phyloP scores from a whole-genome alignment of 805 yeast species.

The Pichia ethanolica region DNA sequence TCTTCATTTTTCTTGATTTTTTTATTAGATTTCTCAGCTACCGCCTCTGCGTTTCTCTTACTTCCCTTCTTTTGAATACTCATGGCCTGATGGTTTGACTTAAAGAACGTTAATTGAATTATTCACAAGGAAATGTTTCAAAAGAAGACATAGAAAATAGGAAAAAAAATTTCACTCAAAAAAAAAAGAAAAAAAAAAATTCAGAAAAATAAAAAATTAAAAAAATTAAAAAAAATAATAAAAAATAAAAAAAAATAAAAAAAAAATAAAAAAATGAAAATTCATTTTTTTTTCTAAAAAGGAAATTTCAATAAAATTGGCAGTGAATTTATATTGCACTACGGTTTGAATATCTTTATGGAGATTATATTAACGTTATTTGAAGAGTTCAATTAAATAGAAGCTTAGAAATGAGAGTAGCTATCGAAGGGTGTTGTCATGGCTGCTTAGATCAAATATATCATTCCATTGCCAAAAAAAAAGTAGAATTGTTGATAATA shows the following conservation, averaged over 20 bases:
- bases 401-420: constrained; percentile 32
- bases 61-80: constrained; percentile 14
- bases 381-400: not conserved
- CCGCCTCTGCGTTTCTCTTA: constrained; percentile 16
- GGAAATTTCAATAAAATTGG: not conserved
- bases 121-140: no score
- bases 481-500: constrained; percentile 57
- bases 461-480: constrained; percentile 16
- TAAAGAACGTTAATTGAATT: no score
- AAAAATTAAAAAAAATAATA: not conserved
- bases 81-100: constrained; percentile 7
- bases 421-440: constrained; percentile 87
- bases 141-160: not conserved
- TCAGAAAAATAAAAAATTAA: not conserved
- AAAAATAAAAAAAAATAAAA: no score
- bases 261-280: no score
- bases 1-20: constrained; percentile 26
- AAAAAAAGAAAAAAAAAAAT: not conserved
- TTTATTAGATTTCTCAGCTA: constrained; percentile 9
- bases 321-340: no score
- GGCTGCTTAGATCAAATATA: constrained; percentile 67
- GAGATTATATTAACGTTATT: no score
- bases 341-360: no score
- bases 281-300: no score
- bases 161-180: not conserved